A percentile compares a stretch with the other conserved stretches of the same genome.
Evolutionary conservation across 2,329 filamentous ascomycete species (phyloP).

Genomic region (Talaromyces sp.): DNA sequence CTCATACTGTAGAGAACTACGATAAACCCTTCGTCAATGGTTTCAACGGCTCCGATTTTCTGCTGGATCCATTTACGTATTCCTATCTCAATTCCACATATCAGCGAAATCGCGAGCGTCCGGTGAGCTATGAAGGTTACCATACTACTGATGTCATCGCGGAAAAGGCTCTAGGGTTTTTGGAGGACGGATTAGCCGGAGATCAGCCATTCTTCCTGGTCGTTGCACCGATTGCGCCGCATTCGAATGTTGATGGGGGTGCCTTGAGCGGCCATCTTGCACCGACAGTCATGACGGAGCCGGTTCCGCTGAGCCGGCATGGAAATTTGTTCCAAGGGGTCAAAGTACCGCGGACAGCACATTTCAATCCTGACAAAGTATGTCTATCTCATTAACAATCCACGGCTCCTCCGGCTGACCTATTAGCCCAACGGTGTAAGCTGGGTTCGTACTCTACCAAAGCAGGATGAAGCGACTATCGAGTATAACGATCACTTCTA

Average conservation of each 20-base stretch:
- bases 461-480: constrained; percentile 46
- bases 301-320: constrained; percentile 60
- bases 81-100: constrained; percentile 64
- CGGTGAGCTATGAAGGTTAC: constrained; percentile 53
- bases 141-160: constrained; percentile 60
- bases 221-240: constrained; percentile 64
- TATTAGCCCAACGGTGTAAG: constrained; percentile 41
- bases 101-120: constrained; percentile 56
- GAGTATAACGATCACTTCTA: constrained; percentile 54
- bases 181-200: constrained; percentile 56
- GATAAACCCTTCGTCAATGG: constrained; percentile 37
- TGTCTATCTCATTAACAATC: neutral
- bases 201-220: constrained; percentile 64
- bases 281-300: constrained; percentile 42
- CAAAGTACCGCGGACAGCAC: constrained; percentile 57
- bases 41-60: constrained; percentile 42
- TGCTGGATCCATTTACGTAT: constrained; percentile 53
- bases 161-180: constrained; percentile 56
- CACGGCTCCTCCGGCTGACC: neutral
- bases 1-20: constrained; percentile 50
- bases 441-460: constrained; percentile 45
- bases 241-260: constrained; percentile 52
- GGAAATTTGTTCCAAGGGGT: constrained; percentile 58
- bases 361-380: constrained; percentile 63
- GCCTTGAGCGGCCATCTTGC: constrained; percentile 25